Evolutionary conservation across 1,139 yeast species (phyloP), one percentile per base, ranked within the genome.

Genomic region (Hansenula lynferdii): DNA sequence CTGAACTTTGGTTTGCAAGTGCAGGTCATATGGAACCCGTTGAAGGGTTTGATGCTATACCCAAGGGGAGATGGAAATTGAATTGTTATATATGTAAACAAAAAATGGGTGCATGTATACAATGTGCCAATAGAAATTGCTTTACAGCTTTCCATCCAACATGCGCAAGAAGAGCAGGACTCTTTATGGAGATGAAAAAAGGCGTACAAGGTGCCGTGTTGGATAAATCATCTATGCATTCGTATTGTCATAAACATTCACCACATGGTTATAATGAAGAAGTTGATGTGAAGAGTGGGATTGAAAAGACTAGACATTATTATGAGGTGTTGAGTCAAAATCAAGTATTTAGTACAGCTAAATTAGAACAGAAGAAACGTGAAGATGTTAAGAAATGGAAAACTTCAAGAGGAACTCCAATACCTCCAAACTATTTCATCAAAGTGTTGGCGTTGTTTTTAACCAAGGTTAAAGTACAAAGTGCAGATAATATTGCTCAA

Each of bases 11-110:
- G 52, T 85, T 92, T 56, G 95, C 94, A 25, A 87, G 89, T 57
- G 81, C 86, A 6, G 77, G 85, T 14, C 86, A 86, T 58, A 83
- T 92, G 92, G 97, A 92, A 57, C 97, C 98, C 0, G 82, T 92
- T 17, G 92, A 84, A 53, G 96, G 96, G 3, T 64, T 81, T 26
- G 80, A 76, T 33, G 55, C 69, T 30, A 76, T 92, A 14, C 96
- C 96, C 1, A 76, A 77, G 48, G 77, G 84, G 35, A 66, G 97
- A 39, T 89, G 96, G 97, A 83, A 75, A 51, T 70, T 92, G 39
- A 67, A 62, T 12, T 90, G 97, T 58, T 85, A 79, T 54, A 80
- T 92, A n/a, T 92, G 98, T 61, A 80, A 78, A 47, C 80, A 80
- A 49, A 72, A 72, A 47, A 65, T 69, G 37, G 97, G 98, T 2